A percentile compares a stretch with the other conserved stretches of the same genome.
These are phyloP conservation scores for Kwoniella heveanensis DNA, from an alignment of 768 basidiomycete species.

Conservation along the genomic window DNA sequence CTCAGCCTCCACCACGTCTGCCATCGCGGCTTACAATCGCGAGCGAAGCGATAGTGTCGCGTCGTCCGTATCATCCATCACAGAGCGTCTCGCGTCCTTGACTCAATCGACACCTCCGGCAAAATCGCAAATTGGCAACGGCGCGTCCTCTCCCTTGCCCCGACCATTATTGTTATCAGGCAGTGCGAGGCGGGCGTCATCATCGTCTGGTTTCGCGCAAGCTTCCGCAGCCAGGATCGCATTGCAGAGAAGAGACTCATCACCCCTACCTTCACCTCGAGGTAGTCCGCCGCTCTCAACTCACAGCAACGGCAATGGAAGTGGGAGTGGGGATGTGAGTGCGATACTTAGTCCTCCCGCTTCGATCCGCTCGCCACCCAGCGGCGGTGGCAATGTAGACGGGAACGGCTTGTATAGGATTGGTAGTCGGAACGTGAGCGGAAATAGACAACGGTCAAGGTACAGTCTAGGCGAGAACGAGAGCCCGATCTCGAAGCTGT, in stretches of 20 bases:
- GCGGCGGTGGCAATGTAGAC: not conserved
- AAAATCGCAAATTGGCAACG: not conserved
- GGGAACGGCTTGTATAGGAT: constrained; percentile 21
- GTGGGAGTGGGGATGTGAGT: not conserved
- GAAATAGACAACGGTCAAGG: constrained; percentile 16
- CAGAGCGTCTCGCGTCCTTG: constrained; percentile 14
- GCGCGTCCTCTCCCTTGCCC: constrained; percentile 5
- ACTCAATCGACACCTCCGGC: constrained; percentile 9
- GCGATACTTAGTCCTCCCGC: constrained; percentile 18
- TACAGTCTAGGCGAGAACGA: constrained; percentile 4
- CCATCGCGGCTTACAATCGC: not conserved
- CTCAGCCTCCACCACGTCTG: not conserved
- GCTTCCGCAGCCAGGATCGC: not conserved
- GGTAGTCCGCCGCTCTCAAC: not conserved
- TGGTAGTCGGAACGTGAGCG: constrained; percentile 4
- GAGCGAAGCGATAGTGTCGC: constrained; percentile 15
- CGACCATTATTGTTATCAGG: constrained; percentile 17
- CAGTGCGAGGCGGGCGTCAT: constrained; percentile 13
- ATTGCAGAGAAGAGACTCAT: constrained; percentile 7
- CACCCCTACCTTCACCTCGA: constrained; percentile 4
- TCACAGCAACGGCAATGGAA: not conserved
- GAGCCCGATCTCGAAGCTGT: not conserved
- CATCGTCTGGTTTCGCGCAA: not conserved
- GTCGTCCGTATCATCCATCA: constrained; percentile 14
- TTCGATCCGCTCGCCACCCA: not conserved